Conservation (phyloP, 2,329 filamentous ascomycete species). For the Fusarium equiseti region DNA sequence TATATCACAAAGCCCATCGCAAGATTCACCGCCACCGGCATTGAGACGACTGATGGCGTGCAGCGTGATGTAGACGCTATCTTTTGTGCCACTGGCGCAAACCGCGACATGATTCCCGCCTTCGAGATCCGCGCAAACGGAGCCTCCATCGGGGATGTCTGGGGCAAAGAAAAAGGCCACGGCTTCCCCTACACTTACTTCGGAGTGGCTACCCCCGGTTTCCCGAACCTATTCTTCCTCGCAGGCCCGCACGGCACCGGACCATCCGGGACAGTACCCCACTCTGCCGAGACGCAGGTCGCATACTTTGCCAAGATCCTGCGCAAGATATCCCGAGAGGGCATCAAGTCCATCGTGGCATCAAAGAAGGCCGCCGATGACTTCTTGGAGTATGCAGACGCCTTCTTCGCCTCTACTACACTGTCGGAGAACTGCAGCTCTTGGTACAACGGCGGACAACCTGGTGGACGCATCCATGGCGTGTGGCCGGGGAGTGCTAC, state of each 20-base stretch:
- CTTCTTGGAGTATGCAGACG: neutral
- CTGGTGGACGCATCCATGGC: neutral
- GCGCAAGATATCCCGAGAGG: neutral
- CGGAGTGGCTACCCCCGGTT: neutral
- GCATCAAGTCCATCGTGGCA: neutral
- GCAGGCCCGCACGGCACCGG: neutral
- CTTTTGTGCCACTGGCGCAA: neutral
- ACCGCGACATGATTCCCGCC: neutral
- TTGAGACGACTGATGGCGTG: neutral
- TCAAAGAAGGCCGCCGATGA: neutral
- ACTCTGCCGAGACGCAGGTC: neutral
- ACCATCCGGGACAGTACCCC: neutral
- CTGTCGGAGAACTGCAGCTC: neutral
- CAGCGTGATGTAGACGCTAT: neutral
- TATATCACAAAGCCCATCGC: slow-evolving; percentile 56
- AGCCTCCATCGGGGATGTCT: neutral
- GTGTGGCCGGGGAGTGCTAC: slow-evolving; percentile 4
- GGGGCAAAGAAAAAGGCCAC: neutral
- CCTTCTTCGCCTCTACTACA: neutral
- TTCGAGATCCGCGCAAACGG: neutral
- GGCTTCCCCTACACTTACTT: neutral
- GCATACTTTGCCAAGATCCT: slow-evolving; percentile 1
- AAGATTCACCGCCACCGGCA: neutral
- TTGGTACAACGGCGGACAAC: neutral
- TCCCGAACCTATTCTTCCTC: slow-evolving; percentile 1